Evolutionary conservation across 805 yeast species (phyloP).

Genomic region (Metschnikowia continentalis): DNA sequence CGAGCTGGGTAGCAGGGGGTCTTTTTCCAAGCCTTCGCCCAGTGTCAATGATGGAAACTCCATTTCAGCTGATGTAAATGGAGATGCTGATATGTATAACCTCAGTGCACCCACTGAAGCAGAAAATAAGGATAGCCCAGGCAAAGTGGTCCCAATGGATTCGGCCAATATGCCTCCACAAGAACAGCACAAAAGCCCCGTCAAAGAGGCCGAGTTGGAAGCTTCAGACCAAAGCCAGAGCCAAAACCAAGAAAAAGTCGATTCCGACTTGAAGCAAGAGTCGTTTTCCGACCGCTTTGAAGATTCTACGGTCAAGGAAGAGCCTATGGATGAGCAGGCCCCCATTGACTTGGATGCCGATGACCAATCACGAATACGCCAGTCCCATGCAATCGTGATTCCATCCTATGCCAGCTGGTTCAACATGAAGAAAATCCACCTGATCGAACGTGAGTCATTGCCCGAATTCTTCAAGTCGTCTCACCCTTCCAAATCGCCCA

Average conservation of each 20-base stretch:
- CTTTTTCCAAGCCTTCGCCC: constrained; percentile 1
- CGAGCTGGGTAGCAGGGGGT: constrained; percentile 1
- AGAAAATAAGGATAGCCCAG: not conserved
- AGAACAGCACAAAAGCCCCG: not conserved
- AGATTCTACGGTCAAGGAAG: not conserved
- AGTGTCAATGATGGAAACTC: not conserved
- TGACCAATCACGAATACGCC: constrained; percentile 33
- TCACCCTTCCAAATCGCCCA: constrained; percentile 75
- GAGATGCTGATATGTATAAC: constrained; percentile 1
- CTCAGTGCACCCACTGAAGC: not conserved
- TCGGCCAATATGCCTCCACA: not conserved
- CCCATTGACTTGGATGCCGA: constrained; percentile 13
- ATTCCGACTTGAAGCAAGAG: not conserved
- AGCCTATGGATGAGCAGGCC: not conserved
- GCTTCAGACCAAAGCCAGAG: not conserved
- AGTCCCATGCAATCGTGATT: constrained; percentile 77
- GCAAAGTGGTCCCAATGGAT: not conserved
- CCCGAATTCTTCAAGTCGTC: constrained; percentile 82
- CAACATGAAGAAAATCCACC: constrained; percentile 63
- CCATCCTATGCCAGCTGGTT: constrained; percentile 93
- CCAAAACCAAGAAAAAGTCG: not conserved
- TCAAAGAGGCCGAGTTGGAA: not conserved
- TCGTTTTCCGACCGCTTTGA: not conserved
- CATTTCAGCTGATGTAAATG: constrained; percentile 2
- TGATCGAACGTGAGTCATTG: constrained; percentile 74